These are phyloP conservation scores for Rosa hybrid DNA, from an alignment of 331 rosid species.

Conservation along the genomic window DNA sequence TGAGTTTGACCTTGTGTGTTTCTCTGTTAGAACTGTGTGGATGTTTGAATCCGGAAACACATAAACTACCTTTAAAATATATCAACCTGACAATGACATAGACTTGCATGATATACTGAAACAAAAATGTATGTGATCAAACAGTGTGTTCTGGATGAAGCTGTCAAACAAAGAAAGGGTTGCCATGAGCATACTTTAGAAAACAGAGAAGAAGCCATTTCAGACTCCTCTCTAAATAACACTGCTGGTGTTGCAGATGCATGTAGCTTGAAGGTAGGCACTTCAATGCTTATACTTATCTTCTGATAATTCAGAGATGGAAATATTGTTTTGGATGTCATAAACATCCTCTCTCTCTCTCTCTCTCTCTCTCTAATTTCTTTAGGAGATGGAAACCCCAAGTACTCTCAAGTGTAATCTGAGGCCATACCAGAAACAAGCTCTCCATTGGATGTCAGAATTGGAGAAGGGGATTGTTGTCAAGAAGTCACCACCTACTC, in stretches of 20 bases:
- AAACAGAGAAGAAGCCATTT: constrained; percentile 54
- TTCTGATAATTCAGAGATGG: neutral
- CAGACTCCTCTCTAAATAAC: constrained; percentile 64
- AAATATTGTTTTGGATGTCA: neutral
- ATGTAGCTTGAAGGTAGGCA: constrained; percentile 62
- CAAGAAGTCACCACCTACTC: constrained; percentile 41
- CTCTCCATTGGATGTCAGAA: constrained; percentile 80
- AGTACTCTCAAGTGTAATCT: constrained; percentile 46
- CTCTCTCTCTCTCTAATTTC: neutral
- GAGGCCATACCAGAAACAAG: constrained; percentile 88
- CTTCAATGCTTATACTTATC: constrained; percentile 14
- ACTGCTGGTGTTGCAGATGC: constrained; percentile 70
- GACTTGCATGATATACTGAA: neutral
- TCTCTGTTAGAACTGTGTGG: no score
- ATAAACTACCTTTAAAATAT: no score
- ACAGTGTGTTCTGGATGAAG: constrained; percentile 59
- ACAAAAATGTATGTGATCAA: neutral
- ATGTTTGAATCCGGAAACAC: no score
- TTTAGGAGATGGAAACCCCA: constrained; percentile 36
- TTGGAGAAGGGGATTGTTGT: constrained; percentile 56
- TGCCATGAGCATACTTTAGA: constrained; percentile 44
- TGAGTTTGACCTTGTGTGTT: no score
- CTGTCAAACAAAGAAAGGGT: constrained; percentile 54
- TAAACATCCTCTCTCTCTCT: neutral
- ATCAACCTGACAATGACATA: neutral